Percentiles rank a stretch among this genome's conserved stretches.
Conservation (phyloP, 345 rosid species). For the Balakata baccata region DNA sequence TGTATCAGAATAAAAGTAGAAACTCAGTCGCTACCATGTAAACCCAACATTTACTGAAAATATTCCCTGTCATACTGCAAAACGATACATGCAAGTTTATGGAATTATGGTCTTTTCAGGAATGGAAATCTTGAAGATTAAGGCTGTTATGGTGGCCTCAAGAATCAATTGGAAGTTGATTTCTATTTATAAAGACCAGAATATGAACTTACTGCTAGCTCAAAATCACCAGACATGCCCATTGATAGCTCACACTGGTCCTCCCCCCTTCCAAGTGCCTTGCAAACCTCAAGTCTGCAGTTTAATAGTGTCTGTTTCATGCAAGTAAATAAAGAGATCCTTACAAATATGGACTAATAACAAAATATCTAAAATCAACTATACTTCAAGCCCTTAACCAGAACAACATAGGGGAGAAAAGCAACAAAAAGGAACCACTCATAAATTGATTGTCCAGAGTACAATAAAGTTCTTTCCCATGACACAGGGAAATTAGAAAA, state of each 20-base stretch:
- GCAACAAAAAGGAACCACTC: not conserved
- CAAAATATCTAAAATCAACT: not conserved
- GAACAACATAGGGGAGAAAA: not conserved
- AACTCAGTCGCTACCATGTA: not conserved
- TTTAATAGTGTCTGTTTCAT: slow-evolving; percentile 53
- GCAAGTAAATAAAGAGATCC: not conserved
- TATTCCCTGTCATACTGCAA: not conserved
- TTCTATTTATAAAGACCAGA: not conserved
- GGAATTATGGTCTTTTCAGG: not conserved
- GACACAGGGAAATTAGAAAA: not conserved
- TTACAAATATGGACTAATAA: not conserved
- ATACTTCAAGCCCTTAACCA: not conserved
- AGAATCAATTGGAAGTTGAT: not conserved
- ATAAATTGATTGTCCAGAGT: not conserved
- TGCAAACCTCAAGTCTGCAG: slow-evolving; percentile 75
- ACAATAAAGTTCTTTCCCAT: not conserved
- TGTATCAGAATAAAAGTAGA: not conserved
- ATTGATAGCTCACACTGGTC: slow-evolving; percentile 79
- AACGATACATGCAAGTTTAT: not conserved
- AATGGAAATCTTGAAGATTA: not conserved
- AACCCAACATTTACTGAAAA: not conserved
- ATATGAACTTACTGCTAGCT: slow-evolving; percentile 59
- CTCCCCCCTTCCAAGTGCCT: slow-evolving; percentile 69
- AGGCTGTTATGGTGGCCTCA: not conserved
- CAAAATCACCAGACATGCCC: slow-evolving; percentile 96